A percentile compares a stretch with the other conserved stretches of the same genome.
phyloP scores from a whole-genome alignment of 1,284 basidiomycete species.

The Malassezia restricta region DNA sequence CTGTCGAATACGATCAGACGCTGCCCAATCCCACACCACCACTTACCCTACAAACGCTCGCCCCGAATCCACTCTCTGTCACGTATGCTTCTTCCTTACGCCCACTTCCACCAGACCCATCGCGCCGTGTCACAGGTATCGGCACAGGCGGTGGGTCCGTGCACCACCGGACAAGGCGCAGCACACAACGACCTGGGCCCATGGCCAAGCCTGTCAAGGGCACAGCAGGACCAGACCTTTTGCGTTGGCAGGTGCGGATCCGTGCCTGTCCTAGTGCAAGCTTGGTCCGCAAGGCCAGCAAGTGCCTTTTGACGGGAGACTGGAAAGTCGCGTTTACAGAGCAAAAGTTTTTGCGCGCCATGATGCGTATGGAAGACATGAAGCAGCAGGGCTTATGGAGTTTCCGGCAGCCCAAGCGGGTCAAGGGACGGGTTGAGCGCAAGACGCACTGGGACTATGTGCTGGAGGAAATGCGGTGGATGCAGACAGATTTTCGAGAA shows the following conservation, averaged over 20 bases:
- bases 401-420: conserved; percentile 88
- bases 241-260: conserved; percentile 38
- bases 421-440: conserved; percentile 63
- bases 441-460: conserved; percentile 94
- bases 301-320: conserved; percentile 40
- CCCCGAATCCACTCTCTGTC: conserved; percentile 40
- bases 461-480: conserved; percentile 97
- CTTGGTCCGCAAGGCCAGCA: conserved; percentile 44
- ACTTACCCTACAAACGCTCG: conserved; percentile 30
- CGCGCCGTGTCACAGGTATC: conserved; percentile 33
- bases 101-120: conserved; percentile 40
- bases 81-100: conserved; percentile 42
- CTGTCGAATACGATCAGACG: conserved; percentile 5
- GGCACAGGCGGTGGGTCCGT: conserved; percentile 38
- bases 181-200: conserved; percentile 1
- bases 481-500: conserved; percentile 85
- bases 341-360: conserved; percentile 54
- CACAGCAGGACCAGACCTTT: conserved; percentile 29
- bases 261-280: conserved; percentile 35
- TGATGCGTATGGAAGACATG: conserved; percentile 73
- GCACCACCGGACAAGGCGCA: conserved; percentile 28
- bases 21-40: conserved; percentile 21
- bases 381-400: conserved; percentile 77
- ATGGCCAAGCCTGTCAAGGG: not conserved
- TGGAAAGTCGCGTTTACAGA: conserved; percentile 44